These are phyloP conservation scores for Penicillium steckii DNA, from an alignment of 495 filamentous ascomycete species.

Conservation along the genomic window DNA sequence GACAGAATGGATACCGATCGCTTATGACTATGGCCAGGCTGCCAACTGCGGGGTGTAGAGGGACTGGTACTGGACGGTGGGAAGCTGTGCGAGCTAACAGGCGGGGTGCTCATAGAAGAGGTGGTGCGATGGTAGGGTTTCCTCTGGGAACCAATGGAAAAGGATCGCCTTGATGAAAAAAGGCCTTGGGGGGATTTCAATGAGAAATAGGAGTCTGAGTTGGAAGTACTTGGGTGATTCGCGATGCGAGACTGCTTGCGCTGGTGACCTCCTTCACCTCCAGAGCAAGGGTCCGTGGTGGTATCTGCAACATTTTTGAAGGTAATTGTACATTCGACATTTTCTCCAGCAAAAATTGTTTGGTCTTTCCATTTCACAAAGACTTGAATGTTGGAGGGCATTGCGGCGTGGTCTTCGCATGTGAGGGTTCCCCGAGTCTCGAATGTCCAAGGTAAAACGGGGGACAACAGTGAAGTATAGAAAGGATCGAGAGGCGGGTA, in stretches of 20 bases:
- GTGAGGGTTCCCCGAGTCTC: slow-evolving; percentile 18
- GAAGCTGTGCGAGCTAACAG: slow-evolving; percentile 46
- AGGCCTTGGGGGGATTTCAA: slow-evolving; percentile 39
- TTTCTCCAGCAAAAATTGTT: slow-evolving; percentile 92
- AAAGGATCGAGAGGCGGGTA: slow-evolving; percentile 8
- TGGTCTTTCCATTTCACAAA: slow-evolving; percentile 90
- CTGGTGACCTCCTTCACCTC: slow-evolving; percentile 34
- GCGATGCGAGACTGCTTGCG: slow-evolving; percentile 46
- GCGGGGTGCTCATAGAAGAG: slow-evolving; percentile 46
- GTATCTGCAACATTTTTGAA: slow-evolving; percentile 80
- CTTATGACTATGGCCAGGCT: slow-evolving; percentile 54
- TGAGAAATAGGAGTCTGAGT: slow-evolving; percentile 43
- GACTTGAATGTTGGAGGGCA: slow-evolving; percentile 76
- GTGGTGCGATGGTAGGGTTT: slow-evolving; percentile 40
- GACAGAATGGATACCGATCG: slow-evolving; percentile 95
- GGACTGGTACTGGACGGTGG: slow-evolving; percentile 35
- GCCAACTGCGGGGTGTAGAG: slow-evolving; percentile 38
- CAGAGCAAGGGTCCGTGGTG: slow-evolving; percentile 30
- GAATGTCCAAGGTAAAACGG: background rate
- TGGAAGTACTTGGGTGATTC: slow-evolving; percentile 34
- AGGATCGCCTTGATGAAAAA: slow-evolving; percentile 43
- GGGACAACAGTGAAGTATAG: slow-evolving; percentile 4
- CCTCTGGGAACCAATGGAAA: slow-evolving; percentile 32
- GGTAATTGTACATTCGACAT: slow-evolving; percentile 90
- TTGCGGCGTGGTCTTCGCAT: slow-evolving; percentile 41